Evolutionary conservation across 768 basidiomycete genomes (phyloP), one percentile per base, ranked within the genome.

Genomic region (Boletus pseudopeckii): DNA sequence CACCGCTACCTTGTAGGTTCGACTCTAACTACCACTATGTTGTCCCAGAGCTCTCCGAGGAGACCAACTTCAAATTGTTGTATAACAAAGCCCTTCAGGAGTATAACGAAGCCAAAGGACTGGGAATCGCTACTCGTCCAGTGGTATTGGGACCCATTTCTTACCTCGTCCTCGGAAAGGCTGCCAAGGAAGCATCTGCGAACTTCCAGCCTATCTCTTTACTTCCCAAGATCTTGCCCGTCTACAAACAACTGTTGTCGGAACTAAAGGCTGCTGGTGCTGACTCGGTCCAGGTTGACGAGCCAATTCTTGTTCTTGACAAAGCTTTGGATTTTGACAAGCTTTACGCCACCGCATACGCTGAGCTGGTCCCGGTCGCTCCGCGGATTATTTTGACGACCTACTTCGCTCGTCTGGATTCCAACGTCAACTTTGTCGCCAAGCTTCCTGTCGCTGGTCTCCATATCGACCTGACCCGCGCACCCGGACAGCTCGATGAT

Each of bases 21-120:
- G 93, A 97, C 76, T 94, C 92, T 47, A 98, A 97, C 84, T 98
- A 97, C 80, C 95, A 98, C 79, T 95, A 86, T 69, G 94, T 98
- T 72, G 97, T 98, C 55, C 95, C 95, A 52, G 97, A 97, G 76
- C 84, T 97, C 74, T 90, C 90, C 9, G 88, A 91, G 49, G 77
- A 82, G 65, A 90, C 87, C 30, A 85, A 96, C 61, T 98, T 98
- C 85, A 93, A 96, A 76, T 79, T 99, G 70, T 83, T 88, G 77
- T 86, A 85, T 77, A 96, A 96, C 88, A 97, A 98, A 80, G 85
- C 89, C 44, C 83, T 98, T 56, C 86, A 87, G 65, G 92, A 97
- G 71, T 98, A 83, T 80, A 85, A 88, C 59, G 97, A 99, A 78
- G 97, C 97, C 53, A 86, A 96, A 79, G 88, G 78, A 41, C 82